Evolutionary conservation across 1,284 basidiomycete species (phyloP), one percentile per base, ranked within the genome.

Genomic region (Erythrobasidium hasegawianum): DNA sequence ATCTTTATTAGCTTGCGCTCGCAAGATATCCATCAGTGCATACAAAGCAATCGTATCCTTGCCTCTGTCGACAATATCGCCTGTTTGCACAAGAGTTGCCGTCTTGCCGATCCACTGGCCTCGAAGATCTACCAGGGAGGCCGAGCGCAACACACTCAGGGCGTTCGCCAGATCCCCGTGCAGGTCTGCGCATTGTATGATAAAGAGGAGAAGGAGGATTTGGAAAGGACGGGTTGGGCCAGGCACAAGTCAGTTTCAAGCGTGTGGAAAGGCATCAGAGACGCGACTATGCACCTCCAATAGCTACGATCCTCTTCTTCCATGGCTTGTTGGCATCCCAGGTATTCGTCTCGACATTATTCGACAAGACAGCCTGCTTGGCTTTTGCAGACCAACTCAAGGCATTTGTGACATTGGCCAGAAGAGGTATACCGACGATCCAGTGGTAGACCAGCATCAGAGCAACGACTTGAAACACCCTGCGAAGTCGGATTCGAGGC

Each of bases 11-110:
- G 92, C 91, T 76, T 95, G 85, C 9, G 79, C 81, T n/a, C 92
- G 84, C 13, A 97, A 81, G 50, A 79, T 79, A 68, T 91, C 89
- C 85, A 96, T 88, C 82, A 87, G 85, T 39, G 80, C 73, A 75
- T 88, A 95, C 22, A 95, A 81, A 59, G 85, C 83, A 55, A 91
- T 87, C 0, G 91, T 93, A 77, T 93, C 89, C 49, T 88, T 86
- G 0, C 92, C 92, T 72, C 89, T 53, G 54, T 94, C 91, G 69
- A 95, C 88, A 52, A 95, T 93, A 77, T 96, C 92, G 2, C 92
- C 92, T 0, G 92, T 95, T 79, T 95, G 91, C 14, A 94, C 90
- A 7, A 72, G 62, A n/a, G 69, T 57, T 2, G 71, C 55, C 18
- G 52, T 26, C 24, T 68, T 68, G 0, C 86, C 90, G 9, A 83